These are phyloP conservation scores for Xylaria nigripes DNA, from an alignment of 495 filamentous ascomycete species.

Conservation along the genomic window DNA sequence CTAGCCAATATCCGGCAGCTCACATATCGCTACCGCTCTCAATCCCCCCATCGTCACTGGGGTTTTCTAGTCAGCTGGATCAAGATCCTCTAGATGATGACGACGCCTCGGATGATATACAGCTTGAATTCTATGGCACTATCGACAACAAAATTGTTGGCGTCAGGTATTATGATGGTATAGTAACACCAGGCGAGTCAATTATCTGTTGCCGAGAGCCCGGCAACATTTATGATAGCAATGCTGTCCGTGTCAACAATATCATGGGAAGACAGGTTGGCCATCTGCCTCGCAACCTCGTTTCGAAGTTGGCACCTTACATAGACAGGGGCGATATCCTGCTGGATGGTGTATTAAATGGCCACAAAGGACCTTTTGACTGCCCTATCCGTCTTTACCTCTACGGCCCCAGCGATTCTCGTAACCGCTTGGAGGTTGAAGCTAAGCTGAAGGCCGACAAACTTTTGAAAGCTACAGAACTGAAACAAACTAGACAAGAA, in stretches of 20 bases:
- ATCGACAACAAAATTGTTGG: conserved; percentile 67
- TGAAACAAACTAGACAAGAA: conserved; percentile 42
- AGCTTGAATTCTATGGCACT: conserved; percentile 46
- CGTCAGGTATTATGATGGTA: conserved; percentile 65
- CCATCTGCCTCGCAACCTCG: conserved; percentile 60
- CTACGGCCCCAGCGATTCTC: conserved; percentile 54
- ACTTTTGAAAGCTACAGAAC: conserved; percentile 39
- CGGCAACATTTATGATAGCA: conserved; percentile 61
- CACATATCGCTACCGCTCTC: neutral
- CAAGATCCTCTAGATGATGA: neutral
- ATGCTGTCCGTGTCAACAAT: conserved; percentile 75
- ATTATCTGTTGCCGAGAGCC: conserved; percentile 64
- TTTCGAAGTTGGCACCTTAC: conserved; percentile 63
- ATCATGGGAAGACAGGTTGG: conserved; percentile 74
- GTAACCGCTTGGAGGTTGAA: conserved; percentile 44
- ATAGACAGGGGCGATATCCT: conserved; percentile 46
- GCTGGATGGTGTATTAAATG: conserved; percentile 60
- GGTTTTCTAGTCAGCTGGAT: conserved; percentile 10
- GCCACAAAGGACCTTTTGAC: conserved; percentile 54
- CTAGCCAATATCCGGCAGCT: neutral
- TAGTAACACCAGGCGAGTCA: conserved; percentile 62
- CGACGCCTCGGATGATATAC: neutral
- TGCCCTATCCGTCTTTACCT: conserved; percentile 62
- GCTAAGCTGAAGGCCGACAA: conserved; percentile 54
- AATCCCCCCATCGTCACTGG: neutral